These are phyloP conservation scores for Magnolia sinica DNA, from an alignment of 164 flowering plant genomes.

Conservation along the genomic window DNA sequence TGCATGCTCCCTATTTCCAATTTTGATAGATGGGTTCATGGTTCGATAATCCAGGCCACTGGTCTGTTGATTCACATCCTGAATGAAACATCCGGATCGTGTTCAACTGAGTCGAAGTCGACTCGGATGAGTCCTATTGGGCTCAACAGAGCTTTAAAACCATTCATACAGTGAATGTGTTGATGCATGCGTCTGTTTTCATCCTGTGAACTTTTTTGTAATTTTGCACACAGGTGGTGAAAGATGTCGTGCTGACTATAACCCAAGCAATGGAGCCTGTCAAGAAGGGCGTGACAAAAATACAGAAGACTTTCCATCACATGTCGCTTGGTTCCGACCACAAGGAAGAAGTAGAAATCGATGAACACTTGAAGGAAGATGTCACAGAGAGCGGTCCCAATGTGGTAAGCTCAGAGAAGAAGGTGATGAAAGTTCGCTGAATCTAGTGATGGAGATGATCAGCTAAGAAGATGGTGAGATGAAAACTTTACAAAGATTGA, in stretches of 20 bases:
- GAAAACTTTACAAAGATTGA: no score
- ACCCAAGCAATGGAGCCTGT: constrained; percentile 90
- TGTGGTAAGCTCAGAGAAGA: constrained; percentile 14
- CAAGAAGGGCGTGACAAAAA: constrained; percentile 75
- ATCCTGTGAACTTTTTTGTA: not conserved
- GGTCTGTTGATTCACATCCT: no score
- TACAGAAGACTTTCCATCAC: constrained; percentile 70
- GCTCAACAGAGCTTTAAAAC: not conserved
- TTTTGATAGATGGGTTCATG: no score
- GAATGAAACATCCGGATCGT: no score
- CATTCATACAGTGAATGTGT: not conserved
- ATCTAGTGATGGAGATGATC: not conserved
- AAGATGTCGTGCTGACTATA: constrained; percentile 85
- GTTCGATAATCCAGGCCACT: not conserved
- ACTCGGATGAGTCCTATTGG: no score
- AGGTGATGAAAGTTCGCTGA: not conserved
- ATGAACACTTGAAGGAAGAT: constrained; percentile 34
- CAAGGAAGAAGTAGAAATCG: constrained; percentile 33
- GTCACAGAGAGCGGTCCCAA: constrained; percentile 15
- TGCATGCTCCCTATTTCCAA: no score
- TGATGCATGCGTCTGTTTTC: not conserved
- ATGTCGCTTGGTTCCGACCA: constrained; percentile 30
- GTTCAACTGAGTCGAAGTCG: no score
- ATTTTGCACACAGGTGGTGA: constrained; percentile 55
- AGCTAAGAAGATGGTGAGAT: not conserved